Evolutionary conservation across 2,329 filamentous ascomycete species (phyloP).

Genomic region (Chaetomium globosum): DNA sequence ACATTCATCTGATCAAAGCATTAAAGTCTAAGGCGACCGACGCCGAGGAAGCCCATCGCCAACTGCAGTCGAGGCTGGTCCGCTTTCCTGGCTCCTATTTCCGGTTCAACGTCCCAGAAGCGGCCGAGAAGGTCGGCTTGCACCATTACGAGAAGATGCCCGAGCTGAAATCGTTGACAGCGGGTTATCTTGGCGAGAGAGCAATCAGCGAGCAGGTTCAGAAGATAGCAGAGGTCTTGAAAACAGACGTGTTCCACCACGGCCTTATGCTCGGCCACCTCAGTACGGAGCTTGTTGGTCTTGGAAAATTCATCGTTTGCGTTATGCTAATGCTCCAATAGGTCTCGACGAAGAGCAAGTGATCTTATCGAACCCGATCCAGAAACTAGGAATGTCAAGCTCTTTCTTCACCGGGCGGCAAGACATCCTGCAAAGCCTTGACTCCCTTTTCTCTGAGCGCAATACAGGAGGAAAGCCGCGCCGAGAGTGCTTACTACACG

Average conservation of each 20-base stretch:
- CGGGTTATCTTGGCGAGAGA: conserved; percentile 32
- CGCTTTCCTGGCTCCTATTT: conserved; percentile 36
- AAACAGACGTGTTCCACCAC: conserved; percentile 15
- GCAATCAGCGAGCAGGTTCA: conserved; percentile 31
- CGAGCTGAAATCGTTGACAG: conserved; percentile 35
- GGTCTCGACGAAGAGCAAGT: conserved; percentile 30
- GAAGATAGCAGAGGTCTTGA: conserved; percentile 32
- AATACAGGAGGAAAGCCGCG: conserved; percentile 18
- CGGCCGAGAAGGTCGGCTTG: conserved; percentile 35
- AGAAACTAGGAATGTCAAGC: conserved; percentile 24
- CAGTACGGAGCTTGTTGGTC: conserved; percentile 24
- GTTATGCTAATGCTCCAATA: conserved; percentile 14
- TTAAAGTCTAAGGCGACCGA: conserved; percentile 36
- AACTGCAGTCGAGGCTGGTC: conserved; percentile 28
- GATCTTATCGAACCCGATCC: conserved; percentile 17
- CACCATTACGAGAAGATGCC: conserved; percentile 38
- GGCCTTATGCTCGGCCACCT: conserved; percentile 33
- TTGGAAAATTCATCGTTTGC: too few species aligned
- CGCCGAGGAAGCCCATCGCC: conserved; percentile 33
- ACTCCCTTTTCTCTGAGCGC: conserved; percentile 26
- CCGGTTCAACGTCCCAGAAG: conserved; percentile 39
- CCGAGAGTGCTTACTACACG: conserved; percentile 37
- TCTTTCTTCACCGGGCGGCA: conserved; percentile 39
- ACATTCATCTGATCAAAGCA: conserved; percentile 10
- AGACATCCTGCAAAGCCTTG: conserved; percentile 34